A percentile compares a stretch with the other conserved stretches of the same genome.
phyloP scores from a whole-genome alignment of 2,329 filamentous ascomycete genomes.

The Trichophaea hybrida region DNA sequence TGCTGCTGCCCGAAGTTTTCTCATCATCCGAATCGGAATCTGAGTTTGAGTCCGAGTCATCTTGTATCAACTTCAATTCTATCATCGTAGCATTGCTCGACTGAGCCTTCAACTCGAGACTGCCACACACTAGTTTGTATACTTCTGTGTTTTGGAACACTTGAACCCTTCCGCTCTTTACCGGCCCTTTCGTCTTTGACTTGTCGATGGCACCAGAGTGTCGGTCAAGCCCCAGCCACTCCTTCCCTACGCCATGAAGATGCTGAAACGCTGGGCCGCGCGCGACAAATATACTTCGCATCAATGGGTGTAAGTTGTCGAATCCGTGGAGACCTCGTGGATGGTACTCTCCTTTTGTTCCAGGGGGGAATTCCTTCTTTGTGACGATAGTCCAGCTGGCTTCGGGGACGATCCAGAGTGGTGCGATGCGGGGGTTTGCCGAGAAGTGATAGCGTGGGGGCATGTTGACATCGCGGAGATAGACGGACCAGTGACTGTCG shows the following conservation, averaged over 20 bases:
- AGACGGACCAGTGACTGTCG: constrained; percentile 67
- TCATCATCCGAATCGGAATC: neutral
- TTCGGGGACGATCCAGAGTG: constrained; percentile 85
- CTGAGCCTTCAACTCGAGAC: constrained; percentile 12
- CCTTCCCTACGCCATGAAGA: constrained; percentile 53
- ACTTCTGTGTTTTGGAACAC: constrained; percentile 31
- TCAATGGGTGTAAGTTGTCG: constrained; percentile 84
- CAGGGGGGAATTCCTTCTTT: constrained; percentile 50
- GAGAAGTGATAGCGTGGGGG: constrained; percentile 84
- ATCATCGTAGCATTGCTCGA: constrained; percentile 27
- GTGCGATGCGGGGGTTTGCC: constrained; percentile 76
- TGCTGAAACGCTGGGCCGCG: constrained; percentile 86
- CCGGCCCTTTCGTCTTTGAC: constrained; percentile 36
- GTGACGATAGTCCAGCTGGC: constrained; percentile 85
- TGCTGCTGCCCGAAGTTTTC: neutral
- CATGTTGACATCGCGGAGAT: constrained; percentile 77
- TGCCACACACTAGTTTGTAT: constrained; percentile 21
- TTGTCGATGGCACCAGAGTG: constrained; percentile 35
- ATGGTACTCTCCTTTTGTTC: constrained; percentile 53
- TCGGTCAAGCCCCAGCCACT: constrained; percentile 59
- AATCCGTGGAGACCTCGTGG: constrained; percentile 85
- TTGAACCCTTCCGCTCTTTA: constrained; percentile 36
- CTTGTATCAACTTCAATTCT: constrained; percentile 28
- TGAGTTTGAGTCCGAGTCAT: constrained; percentile 30
- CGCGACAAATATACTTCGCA: constrained; percentile 91